Evolutionary conservation across 106 monocot species (phyloP).

Genomic region (Dendrobium officinale): DNA sequence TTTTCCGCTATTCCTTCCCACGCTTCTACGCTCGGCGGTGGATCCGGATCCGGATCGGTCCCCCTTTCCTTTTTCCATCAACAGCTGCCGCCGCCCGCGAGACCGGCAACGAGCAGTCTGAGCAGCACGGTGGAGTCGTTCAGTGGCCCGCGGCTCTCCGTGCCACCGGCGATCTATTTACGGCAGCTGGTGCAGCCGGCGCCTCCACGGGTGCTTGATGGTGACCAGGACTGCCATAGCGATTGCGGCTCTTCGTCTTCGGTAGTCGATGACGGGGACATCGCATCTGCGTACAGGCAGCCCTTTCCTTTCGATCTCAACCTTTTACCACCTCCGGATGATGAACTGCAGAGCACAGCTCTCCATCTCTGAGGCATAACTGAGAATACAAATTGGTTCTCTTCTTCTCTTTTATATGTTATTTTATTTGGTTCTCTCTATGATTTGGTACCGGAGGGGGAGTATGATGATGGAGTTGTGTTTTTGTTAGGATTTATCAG

Average conservation of each 20-base stretch:
- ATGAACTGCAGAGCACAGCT: conserved; percentile 10
- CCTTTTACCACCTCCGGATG: conserved; percentile 12
- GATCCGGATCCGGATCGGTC: not conserved
- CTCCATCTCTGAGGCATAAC: conserved; percentile 2
- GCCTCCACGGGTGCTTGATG: conserved; percentile 2
- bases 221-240: conserved; percentile 36
- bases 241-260: conserved; percentile 58
- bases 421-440: not conserved
- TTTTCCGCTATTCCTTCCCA: conserved; percentile 8
- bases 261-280: conserved; percentile 37
- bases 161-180: not conserved
- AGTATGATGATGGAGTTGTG: not conserved
- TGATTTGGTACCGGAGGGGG: conserved; percentile 6
- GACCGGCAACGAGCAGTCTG: conserved; percentile 24
- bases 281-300: conserved; percentile 8
- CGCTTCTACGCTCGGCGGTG: not conserved
- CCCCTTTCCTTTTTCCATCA: not conserved
- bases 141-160: conserved; percentile 18
- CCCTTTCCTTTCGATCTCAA: conserved; percentile 48
- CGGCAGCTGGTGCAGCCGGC: not conserved
- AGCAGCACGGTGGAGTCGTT: conserved; percentile 33
- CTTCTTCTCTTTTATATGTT: not conserved
- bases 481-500: not conserved
- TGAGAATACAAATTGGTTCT: not conserved
- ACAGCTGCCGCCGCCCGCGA: conserved; percentile 5